Conservation (phyloP, 2,329 filamentous ascomycete genomes). For the Chaetomiaceae sp. region DNA sequence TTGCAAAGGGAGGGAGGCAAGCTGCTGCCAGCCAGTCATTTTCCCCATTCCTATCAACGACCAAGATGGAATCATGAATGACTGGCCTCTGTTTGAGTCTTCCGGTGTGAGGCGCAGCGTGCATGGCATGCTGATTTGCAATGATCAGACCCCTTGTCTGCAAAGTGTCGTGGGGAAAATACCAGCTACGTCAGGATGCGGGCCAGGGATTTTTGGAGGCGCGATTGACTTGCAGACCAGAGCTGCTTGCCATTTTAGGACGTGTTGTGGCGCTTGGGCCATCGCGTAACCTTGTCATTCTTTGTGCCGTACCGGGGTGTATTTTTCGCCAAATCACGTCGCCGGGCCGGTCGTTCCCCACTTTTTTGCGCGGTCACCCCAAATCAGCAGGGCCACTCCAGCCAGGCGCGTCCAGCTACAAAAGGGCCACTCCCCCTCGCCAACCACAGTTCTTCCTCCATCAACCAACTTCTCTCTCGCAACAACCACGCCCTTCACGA, state of each 20-base stretch:
- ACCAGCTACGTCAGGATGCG: not conserved
- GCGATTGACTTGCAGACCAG: not conserved
- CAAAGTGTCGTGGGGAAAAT: too few species aligned
- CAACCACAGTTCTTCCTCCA: slow-evolving; percentile 41
- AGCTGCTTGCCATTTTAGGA: slow-evolving; percentile 16
- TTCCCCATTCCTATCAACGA: too few species aligned
- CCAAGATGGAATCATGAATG: too few species aligned
- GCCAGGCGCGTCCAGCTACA: slow-evolving; percentile 55
- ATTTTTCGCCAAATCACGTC: slow-evolving; percentile 29
- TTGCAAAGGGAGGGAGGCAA: too few species aligned
- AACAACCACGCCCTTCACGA: slow-evolving; percentile 29
- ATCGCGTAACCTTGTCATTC: slow-evolving; percentile 22
- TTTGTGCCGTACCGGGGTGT: slow-evolving; percentile 18
- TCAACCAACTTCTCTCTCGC: slow-evolving; percentile 41
- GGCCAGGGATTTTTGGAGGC: not conserved
- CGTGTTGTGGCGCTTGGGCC: slow-evolving; percentile 27
- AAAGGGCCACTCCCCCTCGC: slow-evolving; percentile 52
- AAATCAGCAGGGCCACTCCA: slow-evolving; percentile 55
- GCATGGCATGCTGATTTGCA: not conserved
- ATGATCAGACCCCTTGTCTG: too few species aligned
- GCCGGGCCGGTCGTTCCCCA: slow-evolving; percentile 15
- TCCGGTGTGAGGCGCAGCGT: not conserved
- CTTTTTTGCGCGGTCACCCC: slow-evolving; percentile 23
- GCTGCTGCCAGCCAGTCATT: too few species aligned
- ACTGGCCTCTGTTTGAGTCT: not conserved